Percentiles rank a stretch among this genome's conserved stretches.
Conservation (phyloP, 164 flowering plant species). For the Kingdonia uniflora region DNA sequence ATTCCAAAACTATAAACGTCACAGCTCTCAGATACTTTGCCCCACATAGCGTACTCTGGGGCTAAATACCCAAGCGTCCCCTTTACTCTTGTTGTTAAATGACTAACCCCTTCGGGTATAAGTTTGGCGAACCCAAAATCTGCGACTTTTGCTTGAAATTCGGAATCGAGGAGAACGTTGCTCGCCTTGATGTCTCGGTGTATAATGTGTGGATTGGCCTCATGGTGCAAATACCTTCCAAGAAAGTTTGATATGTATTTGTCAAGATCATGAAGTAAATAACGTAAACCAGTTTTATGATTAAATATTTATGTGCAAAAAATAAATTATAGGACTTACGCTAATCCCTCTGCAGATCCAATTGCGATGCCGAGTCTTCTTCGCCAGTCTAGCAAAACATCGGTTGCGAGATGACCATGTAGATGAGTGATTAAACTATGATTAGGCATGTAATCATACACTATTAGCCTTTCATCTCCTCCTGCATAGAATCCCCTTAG, state of each 20-base stretch:
- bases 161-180: conserved; percentile 53
- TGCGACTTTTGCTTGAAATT: conserved; percentile 59
- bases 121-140: conserved; percentile 79
- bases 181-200: conserved; percentile 79
- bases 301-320: neutral
- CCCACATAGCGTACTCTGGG: conserved; percentile 85
- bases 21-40: conserved; percentile 75
- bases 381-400: conserved; percentile 48
- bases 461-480: conserved; percentile 64
- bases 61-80: conserved; percentile 71
- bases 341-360: conserved; percentile 69
- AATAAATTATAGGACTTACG: conserved; percentile 30
- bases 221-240: conserved; percentile 64
- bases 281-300: too few species aligned
- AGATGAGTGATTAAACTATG: conserved; percentile 62
- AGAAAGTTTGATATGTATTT: neutral
- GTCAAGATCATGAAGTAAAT: too few species aligned
- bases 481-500: conserved; percentile 65
- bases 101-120: conserved; percentile 56
- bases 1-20: conserved; percentile 81
- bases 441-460: conserved; percentile 76
- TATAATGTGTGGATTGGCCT: conserved; percentile 66
- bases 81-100: conserved; percentile 63
- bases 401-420: conserved; percentile 47
- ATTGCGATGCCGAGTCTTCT: conserved; percentile 38